phyloP scores from a whole-genome alignment of 805 yeast species.

The Saccharomyces eubayanus region DNA sequence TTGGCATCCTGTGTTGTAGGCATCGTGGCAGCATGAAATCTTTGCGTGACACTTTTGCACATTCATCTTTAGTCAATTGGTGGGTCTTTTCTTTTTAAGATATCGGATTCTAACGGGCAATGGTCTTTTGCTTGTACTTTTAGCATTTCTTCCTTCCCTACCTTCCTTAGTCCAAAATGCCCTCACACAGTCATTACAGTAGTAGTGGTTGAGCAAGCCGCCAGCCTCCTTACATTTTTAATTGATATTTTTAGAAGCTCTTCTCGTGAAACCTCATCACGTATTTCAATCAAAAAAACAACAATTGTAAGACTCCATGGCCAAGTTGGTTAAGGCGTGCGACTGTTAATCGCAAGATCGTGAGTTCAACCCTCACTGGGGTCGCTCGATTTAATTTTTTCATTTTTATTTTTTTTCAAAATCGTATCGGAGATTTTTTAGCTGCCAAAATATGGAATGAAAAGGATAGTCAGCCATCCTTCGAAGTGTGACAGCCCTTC shows the following conservation, averaged over 20 bases:
- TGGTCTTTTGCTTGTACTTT: too few relatives aligned
- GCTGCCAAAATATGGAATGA: background rate
- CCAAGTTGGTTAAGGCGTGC: constrained; percentile 58
- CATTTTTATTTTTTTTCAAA: background rate
- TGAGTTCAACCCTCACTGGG: constrained; percentile 53
- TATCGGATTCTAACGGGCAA: too few relatives aligned
- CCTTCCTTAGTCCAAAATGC: too few relatives aligned
- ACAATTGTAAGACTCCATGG: constrained; percentile 37
- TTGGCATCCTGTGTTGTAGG: background rate
- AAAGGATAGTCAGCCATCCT: background rate
- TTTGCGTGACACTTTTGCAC: too few relatives aligned
- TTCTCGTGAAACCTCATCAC: too few relatives aligned
- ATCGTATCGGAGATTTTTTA: background rate
- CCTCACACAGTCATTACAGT: too few relatives aligned
- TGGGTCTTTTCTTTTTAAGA: too few relatives aligned
- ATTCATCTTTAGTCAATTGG: too few relatives aligned
- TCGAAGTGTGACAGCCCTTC: background rate
- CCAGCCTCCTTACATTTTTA: too few relatives aligned
- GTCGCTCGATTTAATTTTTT: constrained; percentile 29
- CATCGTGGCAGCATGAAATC: background rate
- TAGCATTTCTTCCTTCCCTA: too few relatives aligned
- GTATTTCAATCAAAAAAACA: background rate
- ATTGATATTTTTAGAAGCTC: too few relatives aligned
- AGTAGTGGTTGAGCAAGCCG: too few relatives aligned
- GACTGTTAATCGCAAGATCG: constrained; percentile 60